Evolutionary conservation across 257 asterid genomes (phyloP), one percentile per base, ranked within the genome.

Genomic region (Henckelia pumila): DNA sequence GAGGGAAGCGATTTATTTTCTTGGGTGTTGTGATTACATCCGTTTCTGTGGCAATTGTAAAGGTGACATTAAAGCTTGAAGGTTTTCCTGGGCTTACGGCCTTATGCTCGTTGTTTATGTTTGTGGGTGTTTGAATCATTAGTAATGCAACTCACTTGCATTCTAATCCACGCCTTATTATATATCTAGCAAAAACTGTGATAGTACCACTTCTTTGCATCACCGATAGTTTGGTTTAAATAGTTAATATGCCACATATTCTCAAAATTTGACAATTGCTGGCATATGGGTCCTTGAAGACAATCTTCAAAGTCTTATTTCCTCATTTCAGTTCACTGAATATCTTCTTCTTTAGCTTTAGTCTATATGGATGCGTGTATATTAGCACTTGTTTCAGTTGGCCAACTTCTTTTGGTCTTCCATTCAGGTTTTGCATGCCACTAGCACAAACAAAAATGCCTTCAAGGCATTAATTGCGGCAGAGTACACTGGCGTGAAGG

Each of bases 391-490:
- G 24, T 4, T 47, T 24, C 6, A 1, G 56, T 57, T 22, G 7
- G 8, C 79, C 69, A 70, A 44, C 11, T 17, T 28, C 23, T 56
- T 63, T 23, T 56, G 24, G 9, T 62, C 23, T 33, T 28, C 71
- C 57, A 13, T 50, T 63, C 80, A 89, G 97, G 81, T 86, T 71
- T 61, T 91, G 76, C 93, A 91, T 44, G 71, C 85, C n/a, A 7
- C 67, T 10, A 52, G 19, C 7, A n/a, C 66, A 35, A 86, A 91
- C 82, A 88, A 83, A 73, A 91, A 86, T 74, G 80, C 83, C 32
- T 26, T 35, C 56, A 91, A 91, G 83, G 74, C 85, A 40, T 83
- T 79, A 49, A 81, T 91, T 64, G 93, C 84, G 3, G 92, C 88
- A 0, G 95, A 82, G 61, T 88, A 73, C 74, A 64, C 73, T 30